Evolutionary conservation across 2,329 filamentous ascomycete species (phyloP).

Genomic region (Ceratocystis alfenasii): DNA sequence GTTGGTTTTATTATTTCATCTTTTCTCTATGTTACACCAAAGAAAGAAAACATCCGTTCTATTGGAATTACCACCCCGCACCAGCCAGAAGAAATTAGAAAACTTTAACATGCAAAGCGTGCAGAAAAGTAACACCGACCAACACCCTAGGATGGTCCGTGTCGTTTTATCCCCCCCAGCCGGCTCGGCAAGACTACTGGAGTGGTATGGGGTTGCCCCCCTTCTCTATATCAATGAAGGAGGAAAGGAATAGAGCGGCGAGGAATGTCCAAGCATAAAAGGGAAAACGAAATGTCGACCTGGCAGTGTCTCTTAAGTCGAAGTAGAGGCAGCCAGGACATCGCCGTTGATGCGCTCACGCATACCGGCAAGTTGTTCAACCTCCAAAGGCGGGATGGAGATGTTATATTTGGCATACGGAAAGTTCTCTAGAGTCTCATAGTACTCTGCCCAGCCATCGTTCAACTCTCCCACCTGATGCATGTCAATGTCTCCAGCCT

Average conservation of each 20-base stretch:
- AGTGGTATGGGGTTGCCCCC: neutral
- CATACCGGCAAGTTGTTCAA: constrained; percentile 36
- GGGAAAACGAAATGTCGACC: too few relatives aligned
- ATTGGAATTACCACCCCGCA: too few relatives aligned
- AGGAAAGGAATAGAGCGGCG: neutral
- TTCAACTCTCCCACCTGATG: constrained; percentile 45
- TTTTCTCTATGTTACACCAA: constrained; percentile 10
- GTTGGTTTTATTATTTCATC: neutral
- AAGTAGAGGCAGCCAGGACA: constrained; percentile 22
- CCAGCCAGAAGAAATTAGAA: too few relatives aligned
- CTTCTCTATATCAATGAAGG: neutral
- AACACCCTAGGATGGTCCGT: too few relatives aligned
- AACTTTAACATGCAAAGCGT: neutral
- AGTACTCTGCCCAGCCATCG: constrained; percentile 51
- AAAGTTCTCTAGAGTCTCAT: constrained; percentile 40
- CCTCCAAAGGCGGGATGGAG: constrained; percentile 32
- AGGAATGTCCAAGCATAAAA: neutral
- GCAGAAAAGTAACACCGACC: neutral
- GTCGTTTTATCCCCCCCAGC: too few relatives aligned
- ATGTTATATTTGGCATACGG: constrained; percentile 50
- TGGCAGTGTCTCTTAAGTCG: neutral
- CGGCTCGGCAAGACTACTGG: neutral
- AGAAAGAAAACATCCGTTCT: neutral
- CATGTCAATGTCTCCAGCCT: constrained; percentile 44
- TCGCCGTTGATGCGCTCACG: constrained; percentile 28